These are phyloP conservation scores for Plenodomus tracheiphilus DNA, from an alignment of 2,329 filamentous ascomycete genomes.

Conservation along the genomic window DNA sequence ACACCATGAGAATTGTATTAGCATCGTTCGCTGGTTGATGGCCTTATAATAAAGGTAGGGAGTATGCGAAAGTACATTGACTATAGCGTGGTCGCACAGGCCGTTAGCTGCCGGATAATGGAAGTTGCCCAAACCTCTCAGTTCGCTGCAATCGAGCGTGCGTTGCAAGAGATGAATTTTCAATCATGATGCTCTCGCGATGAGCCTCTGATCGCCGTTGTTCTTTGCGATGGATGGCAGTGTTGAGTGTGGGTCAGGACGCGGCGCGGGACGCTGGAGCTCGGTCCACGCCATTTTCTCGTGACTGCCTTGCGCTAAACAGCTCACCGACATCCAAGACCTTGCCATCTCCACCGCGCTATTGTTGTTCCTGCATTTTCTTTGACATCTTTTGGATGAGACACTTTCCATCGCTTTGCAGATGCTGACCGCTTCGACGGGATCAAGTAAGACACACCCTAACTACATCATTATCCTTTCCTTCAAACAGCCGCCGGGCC, in stretches of 20 bases:
- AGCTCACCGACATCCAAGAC: slow-evolving; percentile 22
- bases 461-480: slow-evolving; percentile 14
- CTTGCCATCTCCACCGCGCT: slow-evolving; percentile 14
- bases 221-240: slow-evolving; percentile 1
- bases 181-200: neutral
- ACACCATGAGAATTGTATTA: neutral
- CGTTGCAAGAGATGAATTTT: no score
- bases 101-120: neutral
- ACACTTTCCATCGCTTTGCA: slow-evolving; percentile 12
- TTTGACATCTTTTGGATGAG: slow-evolving; percentile 18
- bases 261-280: slow-evolving; percentile 1
- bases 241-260: neutral
- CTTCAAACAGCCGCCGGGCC: slow-evolving; percentile 15
- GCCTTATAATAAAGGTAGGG: neutral
- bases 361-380: slow-evolving; percentile 9
- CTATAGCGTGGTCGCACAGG: neutral
- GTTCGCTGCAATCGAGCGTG: no score
- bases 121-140: no score
- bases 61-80: neutral
- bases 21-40: no score
- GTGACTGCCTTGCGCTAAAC: slow-evolving; percentile 10
- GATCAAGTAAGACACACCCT: slow-evolving; percentile 28
- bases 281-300: neutral
- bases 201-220: neutral
- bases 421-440: slow-evolving; percentile 23